Percentiles rank a stretch among this genome's conserved stretches.
Evolutionary conservation across 257 asterid genomes (phyloP).

Genomic region (Ophiorrhiza pumila): DNA sequence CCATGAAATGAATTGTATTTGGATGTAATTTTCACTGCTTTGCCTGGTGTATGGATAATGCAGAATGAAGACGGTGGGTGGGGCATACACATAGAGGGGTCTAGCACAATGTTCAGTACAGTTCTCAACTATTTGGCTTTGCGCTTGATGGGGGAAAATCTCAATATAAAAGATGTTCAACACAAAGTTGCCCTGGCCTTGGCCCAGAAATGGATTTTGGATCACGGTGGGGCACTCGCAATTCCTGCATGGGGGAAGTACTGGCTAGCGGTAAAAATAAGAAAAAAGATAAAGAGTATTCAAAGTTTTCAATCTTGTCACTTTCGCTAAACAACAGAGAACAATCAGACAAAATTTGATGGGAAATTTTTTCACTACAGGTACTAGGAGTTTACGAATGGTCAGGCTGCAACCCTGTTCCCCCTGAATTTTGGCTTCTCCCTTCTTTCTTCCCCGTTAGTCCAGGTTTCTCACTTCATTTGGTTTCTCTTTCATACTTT

Average conservation of each 20-base stretch:
- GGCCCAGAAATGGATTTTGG: slow-evolving; percentile 40
- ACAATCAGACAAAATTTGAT: no score
- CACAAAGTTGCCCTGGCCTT: slow-evolving; percentile 15
- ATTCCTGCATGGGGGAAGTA: slow-evolving; percentile 49
- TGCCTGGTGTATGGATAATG: no score
- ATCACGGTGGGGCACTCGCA: slow-evolving; percentile 39
- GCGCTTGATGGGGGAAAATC: slow-evolving; percentile 36
- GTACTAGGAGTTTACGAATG: slow-evolving; percentile 47
- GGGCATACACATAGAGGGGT: slow-evolving; percentile 43
- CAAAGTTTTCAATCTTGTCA: neutral
- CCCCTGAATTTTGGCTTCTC: slow-evolving; percentile 50
- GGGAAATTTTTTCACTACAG: slow-evolving; percentile 16
- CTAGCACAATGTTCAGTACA: slow-evolving; percentile 38
- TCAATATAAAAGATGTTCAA: slow-evolving; percentile 11
- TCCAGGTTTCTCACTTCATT: slow-evolving; percentile 30
- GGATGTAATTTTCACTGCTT: neutral
- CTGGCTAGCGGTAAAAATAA: slow-evolving; percentile 34
- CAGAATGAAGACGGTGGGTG: slow-evolving; percentile 58
- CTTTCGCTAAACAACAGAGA: neutral
- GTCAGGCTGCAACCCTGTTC: slow-evolving; percentile 49
- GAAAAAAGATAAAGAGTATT: no score
- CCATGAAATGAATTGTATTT: no score
- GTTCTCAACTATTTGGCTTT: slow-evolving; percentile 29
- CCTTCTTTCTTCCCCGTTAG: slow-evolving; percentile 33
- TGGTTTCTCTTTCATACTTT: no score